Conservation (phyloP, 1,284 basidiomycete species). For the Sporisorium scitamineum region DNA sequence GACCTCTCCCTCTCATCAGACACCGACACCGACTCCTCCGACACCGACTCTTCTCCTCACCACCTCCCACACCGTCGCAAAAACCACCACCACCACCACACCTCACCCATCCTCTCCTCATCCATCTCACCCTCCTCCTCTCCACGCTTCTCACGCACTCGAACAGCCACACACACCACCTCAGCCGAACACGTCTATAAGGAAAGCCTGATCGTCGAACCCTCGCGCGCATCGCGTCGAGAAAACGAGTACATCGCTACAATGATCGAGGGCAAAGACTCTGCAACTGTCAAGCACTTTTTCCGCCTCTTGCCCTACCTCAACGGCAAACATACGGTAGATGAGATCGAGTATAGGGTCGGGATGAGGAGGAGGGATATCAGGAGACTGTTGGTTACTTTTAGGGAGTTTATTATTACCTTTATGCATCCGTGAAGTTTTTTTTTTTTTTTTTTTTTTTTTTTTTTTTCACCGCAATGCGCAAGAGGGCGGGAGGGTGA, state of each 20-base stretch:
- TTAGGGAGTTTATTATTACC: slow-evolving; percentile 54
- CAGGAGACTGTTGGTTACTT: slow-evolving; percentile 51
- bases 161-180: slow-evolving; percentile 1
- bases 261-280: slow-evolving; percentile 83
- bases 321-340: slow-evolving; percentile 66
- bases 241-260: slow-evolving; percentile 83
- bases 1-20: slow-evolving; percentile 31
- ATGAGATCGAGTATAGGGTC: slow-evolving; percentile 63
- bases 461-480: no score
- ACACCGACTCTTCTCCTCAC: not conserved
- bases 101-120: not conserved
- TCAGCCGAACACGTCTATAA: not conserved
- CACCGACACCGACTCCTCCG: not conserved
- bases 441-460: no score
- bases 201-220: slow-evolving; percentile 79
- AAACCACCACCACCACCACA: not conserved
- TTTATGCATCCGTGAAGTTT: slow-evolving; percentile 58
- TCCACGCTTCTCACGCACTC: not conserved
- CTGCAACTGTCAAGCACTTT: slow-evolving; percentile 44
- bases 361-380: slow-evolving; percentile 49
- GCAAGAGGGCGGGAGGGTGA: no score
- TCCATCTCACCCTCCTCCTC: slow-evolving; percentile 5
- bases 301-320: slow-evolving; percentile 62
- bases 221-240: slow-evolving; percentile 80
- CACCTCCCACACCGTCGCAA: not conserved